A percentile compares a stretch with the other conserved stretches of the same genome.
These are phyloP conservation scores for Dioszegia crocea DNA, from an alignment of 768 basidiomycete species.

Conservation along the genomic window DNA sequence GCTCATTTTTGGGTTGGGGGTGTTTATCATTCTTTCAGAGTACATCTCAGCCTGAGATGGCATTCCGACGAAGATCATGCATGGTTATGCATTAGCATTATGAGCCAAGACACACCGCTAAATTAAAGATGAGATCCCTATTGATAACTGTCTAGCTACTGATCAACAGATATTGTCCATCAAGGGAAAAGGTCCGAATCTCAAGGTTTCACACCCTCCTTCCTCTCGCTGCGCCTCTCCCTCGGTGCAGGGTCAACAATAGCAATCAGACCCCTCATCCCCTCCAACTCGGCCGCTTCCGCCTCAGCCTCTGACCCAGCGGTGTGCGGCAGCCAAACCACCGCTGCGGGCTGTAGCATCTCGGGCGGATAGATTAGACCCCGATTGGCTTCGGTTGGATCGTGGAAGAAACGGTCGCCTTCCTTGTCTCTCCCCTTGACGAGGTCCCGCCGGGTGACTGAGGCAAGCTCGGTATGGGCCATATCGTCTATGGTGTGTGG, in stretches of 20 bases:
- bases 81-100: not conserved
- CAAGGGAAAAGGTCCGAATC: too few species aligned
- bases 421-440: slow-evolving; percentile 46
- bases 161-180: not conserved
- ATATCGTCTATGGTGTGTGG: slow-evolving; percentile 78
- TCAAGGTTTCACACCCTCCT: too few species aligned
- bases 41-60: slow-evolving; percentile 9
- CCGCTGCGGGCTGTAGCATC: slow-evolving; percentile 68
- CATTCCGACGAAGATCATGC: not conserved
- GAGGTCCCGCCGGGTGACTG: slow-evolving; percentile 15
- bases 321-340: slow-evolving; percentile 83
- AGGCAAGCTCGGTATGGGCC: slow-evolving; percentile 63
- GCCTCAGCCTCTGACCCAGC: slow-evolving; percentile 64
- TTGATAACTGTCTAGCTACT: not conserved
- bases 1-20: slow-evolving; percentile 41
- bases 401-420: slow-evolving; percentile 64
- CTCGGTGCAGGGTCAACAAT: slow-evolving; percentile 53
- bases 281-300: slow-evolving; percentile 70
- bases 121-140: too few species aligned
- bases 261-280: slow-evolving; percentile 66
- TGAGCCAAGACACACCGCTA: too few species aligned
- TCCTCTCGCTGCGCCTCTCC: too few species aligned
- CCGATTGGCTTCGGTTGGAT: slow-evolving; percentile 72
- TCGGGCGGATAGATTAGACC: slow-evolving; percentile 78
- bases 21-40: slow-evolving; percentile 27